Evolutionary conservation across 2,329 filamentous ascomycete species (phyloP).

Genomic region (Hymenoscyphus fructigenus): DNA sequence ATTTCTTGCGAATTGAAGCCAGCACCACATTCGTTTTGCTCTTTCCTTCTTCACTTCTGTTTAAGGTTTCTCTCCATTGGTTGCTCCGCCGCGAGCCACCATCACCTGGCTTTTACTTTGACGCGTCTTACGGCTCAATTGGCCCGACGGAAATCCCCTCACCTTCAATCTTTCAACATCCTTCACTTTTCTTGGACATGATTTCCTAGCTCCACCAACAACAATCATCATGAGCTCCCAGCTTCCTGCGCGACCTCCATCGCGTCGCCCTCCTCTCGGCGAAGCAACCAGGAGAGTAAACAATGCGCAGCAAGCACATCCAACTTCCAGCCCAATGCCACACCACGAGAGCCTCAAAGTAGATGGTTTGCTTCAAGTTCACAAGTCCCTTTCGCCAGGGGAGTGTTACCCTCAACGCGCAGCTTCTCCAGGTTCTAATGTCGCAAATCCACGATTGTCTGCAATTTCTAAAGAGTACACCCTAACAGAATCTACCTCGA

Average conservation of each 20-base stretch:
- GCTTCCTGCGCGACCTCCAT: conserved; percentile 26
- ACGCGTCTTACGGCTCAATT: background rate
- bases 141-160: background rate
- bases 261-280: conserved; percentile 35
- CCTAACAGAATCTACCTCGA: conserved; percentile 30
- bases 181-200: background rate
- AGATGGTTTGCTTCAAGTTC: conserved; percentile 24
- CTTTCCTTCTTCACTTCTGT: conserved; percentile 2
- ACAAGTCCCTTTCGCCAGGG: conserved; percentile 12
- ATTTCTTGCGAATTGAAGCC: background rate
- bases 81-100: background rate
- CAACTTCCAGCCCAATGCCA: conserved; percentile 14
- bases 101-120: background rate
- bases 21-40: background rate
- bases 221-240: conserved; percentile 25
- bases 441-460: conserved; percentile 37
- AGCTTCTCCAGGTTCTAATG: conserved; percentile 33
- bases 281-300: conserved; percentile 37
- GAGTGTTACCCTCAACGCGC: conserved; percentile 20
- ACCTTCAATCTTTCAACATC: conserved; percentile 1
- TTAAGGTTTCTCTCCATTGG: conserved; percentile 1
- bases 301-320: conserved; percentile 26
- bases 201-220: background rate
- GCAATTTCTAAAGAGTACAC: conserved; percentile 37
- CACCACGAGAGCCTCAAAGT: conserved; percentile 31